Evolutionary conservation across 768 basidiomycete species (phyloP).

Genomic region (Coprinellus aureogranulatus): DNA sequence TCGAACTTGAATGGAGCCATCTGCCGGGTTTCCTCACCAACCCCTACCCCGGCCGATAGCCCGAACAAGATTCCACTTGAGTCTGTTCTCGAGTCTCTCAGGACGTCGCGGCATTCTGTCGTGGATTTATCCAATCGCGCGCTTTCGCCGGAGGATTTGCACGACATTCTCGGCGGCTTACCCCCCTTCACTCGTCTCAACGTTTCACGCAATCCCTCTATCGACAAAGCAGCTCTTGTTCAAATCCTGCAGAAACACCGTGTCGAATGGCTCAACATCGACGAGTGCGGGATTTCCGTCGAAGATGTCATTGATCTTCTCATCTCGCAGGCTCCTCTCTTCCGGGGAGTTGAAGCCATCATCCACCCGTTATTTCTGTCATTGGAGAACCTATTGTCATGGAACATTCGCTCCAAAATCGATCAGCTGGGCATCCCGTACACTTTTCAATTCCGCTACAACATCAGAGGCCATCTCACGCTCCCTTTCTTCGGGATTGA

Average conservation of each 20-base stretch:
- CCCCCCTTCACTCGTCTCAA: background rate
- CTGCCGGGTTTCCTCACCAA: too few species aligned
- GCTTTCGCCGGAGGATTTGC: background rate
- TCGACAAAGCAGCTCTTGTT: background rate
- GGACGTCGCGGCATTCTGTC: too few species aligned
- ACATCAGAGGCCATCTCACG: too few species aligned
- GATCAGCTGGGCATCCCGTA: background rate
- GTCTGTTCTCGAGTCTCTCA: too few species aligned
- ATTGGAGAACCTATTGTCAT: background rate
- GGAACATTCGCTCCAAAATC: too few species aligned
- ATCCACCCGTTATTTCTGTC: background rate
- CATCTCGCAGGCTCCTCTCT: background rate
- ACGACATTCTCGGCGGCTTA: background rate
- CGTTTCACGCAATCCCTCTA: background rate
- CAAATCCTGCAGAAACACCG: background rate
- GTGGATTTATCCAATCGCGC: background rate
- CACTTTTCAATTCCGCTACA: background rate
- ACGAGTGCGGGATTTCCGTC: background rate
- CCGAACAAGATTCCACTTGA: too few species aligned
- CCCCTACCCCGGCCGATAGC: too few species aligned
- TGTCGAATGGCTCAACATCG: background rate
- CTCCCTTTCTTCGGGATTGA: slow-evolving; percentile 1
- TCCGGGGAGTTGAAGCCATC: background rate
- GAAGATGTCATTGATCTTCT: background rate
- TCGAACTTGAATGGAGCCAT: too few species aligned